Evolutionary conservation across 1,284 basidiomycete species (phyloP).

Genomic region (Pascua guehoae): DNA sequence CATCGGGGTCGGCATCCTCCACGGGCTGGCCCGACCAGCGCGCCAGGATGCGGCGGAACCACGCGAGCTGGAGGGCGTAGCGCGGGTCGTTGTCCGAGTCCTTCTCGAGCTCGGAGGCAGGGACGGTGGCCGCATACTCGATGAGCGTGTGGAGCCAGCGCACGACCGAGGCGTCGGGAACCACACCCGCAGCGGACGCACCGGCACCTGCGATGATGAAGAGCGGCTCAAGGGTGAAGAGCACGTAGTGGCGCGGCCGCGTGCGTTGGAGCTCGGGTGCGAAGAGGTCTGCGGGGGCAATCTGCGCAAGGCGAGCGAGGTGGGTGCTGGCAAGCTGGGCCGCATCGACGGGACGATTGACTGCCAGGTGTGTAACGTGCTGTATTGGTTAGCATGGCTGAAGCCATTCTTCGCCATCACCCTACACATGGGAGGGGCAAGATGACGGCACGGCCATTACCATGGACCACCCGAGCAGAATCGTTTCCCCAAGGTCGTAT

Average conservation of each 20-base stretch:
- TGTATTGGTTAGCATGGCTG: background rate
- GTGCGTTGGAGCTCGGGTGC: conserved; percentile 23
- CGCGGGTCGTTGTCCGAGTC: conserved; percentile 25
- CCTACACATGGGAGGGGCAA: too few species aligned
- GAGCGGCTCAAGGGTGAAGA: conserved; percentile 33
- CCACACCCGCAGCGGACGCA: background rate
- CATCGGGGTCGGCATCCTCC: conserved; percentile 20
- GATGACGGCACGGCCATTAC: too few species aligned
- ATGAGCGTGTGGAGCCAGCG: conserved; percentile 19
- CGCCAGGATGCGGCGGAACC: conserved; percentile 28
- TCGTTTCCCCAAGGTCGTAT: too few species aligned
- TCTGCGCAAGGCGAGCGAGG: conserved; percentile 2
- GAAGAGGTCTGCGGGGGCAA: conserved; percentile 19
- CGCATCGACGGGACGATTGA: conserved; percentile 13
- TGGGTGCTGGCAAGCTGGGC: background rate
- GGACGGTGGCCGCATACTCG: conserved; percentile 18
- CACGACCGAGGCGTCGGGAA: background rate
- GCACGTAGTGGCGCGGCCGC: conserved; percentile 29
- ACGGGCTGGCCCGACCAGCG: conserved; percentile 18
- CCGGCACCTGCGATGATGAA: conserved; percentile 25
- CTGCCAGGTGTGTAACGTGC: conserved; percentile 27
- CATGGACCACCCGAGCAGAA: too few species aligned
- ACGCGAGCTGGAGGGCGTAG: conserved; percentile 20
- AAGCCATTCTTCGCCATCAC: too few species aligned
- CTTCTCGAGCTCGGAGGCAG: conserved; percentile 24